A percentile compares a stretch with the other conserved stretches of the same genome.
Conservation (phyloP, 164 flowering plant genomes). For the Magnolia officinalis region DNA sequence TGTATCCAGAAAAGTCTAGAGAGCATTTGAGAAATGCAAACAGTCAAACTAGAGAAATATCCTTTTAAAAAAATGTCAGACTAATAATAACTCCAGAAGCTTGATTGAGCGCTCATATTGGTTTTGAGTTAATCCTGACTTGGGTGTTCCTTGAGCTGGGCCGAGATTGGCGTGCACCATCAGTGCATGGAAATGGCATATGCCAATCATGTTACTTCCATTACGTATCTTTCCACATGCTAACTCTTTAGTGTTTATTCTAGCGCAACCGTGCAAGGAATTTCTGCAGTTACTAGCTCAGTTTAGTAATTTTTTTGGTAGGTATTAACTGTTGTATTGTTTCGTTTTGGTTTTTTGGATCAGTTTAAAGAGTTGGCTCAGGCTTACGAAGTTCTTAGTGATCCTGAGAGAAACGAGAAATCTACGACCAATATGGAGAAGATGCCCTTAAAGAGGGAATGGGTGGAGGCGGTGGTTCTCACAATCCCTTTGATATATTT, state of each 20-base stretch:
- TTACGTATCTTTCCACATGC: not conserved
- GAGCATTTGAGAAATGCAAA: too few relatives aligned
- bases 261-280: not conserved
- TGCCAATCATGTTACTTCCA: not conserved
- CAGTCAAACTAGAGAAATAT: too few relatives aligned
- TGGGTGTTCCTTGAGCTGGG: too few relatives aligned
- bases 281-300: not conserved
- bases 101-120: too few relatives aligned
- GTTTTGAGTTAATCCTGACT: too few relatives aligned
- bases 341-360: not conserved
- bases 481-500: slow-evolving; percentile 56
- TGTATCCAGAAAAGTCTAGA: too few relatives aligned
- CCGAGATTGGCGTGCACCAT: too few relatives aligned
- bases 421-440: slow-evolving; percentile 68
- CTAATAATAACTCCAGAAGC: too few relatives aligned
- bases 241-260: not conserved
- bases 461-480: slow-evolving; percentile 49
- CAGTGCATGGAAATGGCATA: not conserved
- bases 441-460: slow-evolving; percentile 68
- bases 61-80: too few relatives aligned
- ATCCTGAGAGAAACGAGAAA: slow-evolving; percentile 64
- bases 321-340: not conserved
- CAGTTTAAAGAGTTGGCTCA: slow-evolving; percentile 67
- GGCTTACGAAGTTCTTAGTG: slow-evolving; percentile 63
- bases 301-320: too few relatives aligned